phyloP scores from a whole-genome alignment of 208 protist genomes.

The Acanthamoeba castellanii region DNA sequence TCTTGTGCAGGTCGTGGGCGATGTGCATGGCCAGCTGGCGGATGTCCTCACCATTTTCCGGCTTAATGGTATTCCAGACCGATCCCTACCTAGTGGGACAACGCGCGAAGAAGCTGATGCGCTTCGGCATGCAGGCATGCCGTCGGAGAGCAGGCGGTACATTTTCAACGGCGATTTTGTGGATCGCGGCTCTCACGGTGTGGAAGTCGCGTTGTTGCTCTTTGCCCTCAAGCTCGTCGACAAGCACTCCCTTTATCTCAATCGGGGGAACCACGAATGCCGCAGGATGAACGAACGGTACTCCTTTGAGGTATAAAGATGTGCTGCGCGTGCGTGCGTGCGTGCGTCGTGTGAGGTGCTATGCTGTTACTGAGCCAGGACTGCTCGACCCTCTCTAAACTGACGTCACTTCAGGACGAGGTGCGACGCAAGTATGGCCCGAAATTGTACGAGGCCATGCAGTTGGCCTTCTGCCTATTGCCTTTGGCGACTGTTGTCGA shows the following conservation, averaged over 20 bases:
- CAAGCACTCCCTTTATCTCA: conserved; percentile 69
- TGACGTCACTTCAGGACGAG: too few species aligned
- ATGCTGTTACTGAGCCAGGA: neutral
- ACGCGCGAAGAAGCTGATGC: neutral
- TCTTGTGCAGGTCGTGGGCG: conserved; percentile 65
- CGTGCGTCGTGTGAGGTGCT: neutral
- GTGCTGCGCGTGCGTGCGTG: neutral
- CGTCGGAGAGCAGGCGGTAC: neutral
- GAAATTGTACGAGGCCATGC: conserved; percentile 70
- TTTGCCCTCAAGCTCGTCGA: conserved; percentile 77
- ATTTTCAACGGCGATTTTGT: conserved; percentile 83
- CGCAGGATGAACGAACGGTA: neutral
- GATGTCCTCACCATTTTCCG: conserved; percentile 78
- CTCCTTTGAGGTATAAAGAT: neutral
- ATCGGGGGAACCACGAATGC: conserved; percentile 80
- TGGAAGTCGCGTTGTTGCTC: conserved; percentile 77
- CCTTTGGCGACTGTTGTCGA: conserved; percentile 71
- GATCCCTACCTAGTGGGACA: neutral
- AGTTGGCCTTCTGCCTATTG: conserved; percentile 32
- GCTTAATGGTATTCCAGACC: neutral
- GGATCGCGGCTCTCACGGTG: conserved; percentile 71
- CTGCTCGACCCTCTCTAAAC: too few species aligned
- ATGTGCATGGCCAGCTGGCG: conserved; percentile 77
- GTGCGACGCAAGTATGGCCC: conserved; percentile 23
- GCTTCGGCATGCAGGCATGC: neutral